Evolutionary conservation across 768 basidiomycete genomes (phyloP).

Genomic region (Asterophora parasitica): DNA sequence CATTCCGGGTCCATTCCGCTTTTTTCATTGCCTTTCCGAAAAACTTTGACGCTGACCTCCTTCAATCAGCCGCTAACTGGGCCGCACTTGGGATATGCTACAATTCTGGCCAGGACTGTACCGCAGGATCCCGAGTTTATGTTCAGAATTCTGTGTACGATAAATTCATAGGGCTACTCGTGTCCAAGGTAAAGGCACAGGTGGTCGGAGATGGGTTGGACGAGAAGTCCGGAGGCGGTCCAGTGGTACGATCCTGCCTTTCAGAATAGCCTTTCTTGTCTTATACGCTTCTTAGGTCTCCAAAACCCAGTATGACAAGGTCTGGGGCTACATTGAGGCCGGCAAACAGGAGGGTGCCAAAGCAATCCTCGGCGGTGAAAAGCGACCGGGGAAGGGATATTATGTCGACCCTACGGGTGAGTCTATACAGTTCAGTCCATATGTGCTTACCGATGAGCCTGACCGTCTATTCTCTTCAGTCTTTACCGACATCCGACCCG

Average conservation of each 20-base stretch:
- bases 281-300: constrained; percentile 49
- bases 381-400: constrained; percentile 73
- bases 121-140: constrained; percentile 85
- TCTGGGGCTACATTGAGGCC: constrained; percentile 84
- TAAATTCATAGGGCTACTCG: constrained; percentile 66
- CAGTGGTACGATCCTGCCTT: constrained; percentile 54
- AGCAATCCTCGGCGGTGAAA: constrained; percentile 72
- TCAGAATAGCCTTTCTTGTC: neutral
- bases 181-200: constrained; percentile 61
- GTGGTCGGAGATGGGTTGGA: constrained; percentile 82
- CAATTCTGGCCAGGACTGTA: constrained; percentile 92
- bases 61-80: constrained; percentile 69
- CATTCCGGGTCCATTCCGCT: neutral
- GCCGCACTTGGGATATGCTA: constrained; percentile 81
- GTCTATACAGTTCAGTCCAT: constrained; percentile 19
- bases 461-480: constrained; percentile 38
- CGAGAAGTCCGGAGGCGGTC: constrained; percentile 70
- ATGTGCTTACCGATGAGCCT: neutral
- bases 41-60: neutral
- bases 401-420: constrained; percentile 87
- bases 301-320: constrained; percentile 77
- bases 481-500: constrained; percentile 70
- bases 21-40: neutral
- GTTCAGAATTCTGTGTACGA: constrained; percentile 88
- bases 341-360: constrained; percentile 85